Evolutionary conservation across 257 asterid genomes (phyloP).

Genomic region (Solanum tarijense): DNA sequence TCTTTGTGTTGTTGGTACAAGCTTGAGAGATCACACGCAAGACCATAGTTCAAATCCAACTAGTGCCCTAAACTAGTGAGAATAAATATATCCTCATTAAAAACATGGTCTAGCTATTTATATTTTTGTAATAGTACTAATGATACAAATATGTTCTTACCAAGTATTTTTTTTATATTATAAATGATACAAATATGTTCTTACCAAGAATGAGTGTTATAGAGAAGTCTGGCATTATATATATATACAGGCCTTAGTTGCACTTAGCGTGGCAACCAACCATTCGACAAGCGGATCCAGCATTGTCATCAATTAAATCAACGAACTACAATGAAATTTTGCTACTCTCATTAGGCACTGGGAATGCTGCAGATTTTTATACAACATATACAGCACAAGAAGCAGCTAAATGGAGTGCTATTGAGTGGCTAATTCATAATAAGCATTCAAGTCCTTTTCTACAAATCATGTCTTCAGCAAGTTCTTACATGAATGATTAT

Average conservation of each 20-base stretch:
- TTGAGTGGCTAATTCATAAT: background rate
- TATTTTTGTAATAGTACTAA: no score
- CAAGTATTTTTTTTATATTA: no score
- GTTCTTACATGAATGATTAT: background rate
- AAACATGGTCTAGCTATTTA: no score
- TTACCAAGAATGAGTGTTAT: background rate
- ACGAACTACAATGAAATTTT: background rate
- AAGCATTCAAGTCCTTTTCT: background rate
- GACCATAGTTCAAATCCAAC: no score
- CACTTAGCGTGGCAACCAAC: background rate
- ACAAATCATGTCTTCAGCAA: background rate
- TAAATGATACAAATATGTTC: no score
- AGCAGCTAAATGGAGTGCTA: slow-evolving; percentile 5
- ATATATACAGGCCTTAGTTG: background rate
- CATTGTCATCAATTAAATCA: no score
- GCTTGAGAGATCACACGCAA: no score
- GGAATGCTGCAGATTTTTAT: background rate
- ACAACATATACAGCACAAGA: background rate
- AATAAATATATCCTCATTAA: no score
- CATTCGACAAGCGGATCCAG: background rate
- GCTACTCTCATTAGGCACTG: slow-evolving; percentile 7
- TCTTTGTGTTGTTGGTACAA: no score
- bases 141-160: no score
- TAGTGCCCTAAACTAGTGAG: no score
- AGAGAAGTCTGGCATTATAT: background rate